These are phyloP conservation scores for Naganishia randhawae DNA, from an alignment of 768 basidiomycete genomes.

Conservation along the genomic window DNA sequence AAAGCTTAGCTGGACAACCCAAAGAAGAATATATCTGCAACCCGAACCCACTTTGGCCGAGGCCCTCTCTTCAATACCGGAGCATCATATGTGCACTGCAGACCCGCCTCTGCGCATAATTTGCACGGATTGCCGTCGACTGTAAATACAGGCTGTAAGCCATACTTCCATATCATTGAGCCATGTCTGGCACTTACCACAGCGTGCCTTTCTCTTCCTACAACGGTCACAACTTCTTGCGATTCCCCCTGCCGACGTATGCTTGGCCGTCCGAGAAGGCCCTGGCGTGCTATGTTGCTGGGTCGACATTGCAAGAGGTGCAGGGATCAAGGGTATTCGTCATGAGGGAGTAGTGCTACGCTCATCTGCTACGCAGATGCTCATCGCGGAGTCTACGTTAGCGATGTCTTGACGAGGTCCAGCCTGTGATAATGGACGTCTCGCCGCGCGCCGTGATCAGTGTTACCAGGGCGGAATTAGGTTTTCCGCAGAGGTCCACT, in stretches of 20 bases:
- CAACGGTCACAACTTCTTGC: conserved; percentile 6
- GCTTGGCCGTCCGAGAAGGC: not conserved
- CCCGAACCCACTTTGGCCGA: conserved; percentile 21
- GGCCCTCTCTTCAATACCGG: conserved; percentile 33
- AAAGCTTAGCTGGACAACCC: not conserved
- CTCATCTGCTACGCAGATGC: too few species aligned
- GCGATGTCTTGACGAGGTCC: too few species aligned
- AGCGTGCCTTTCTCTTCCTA: conserved; percentile 31
- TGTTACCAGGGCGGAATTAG: too few species aligned
- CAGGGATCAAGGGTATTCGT: too few species aligned
- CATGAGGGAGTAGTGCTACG: too few species aligned
- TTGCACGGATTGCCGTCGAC: conserved; percentile 27
- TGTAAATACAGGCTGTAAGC: not conserved
- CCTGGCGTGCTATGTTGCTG: not conserved
- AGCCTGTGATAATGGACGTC: too few species aligned
- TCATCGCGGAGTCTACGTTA: too few species aligned
- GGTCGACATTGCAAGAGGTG: conserved; percentile 21
- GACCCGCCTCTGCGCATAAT: conserved; percentile 27
- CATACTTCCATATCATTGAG: not conserved
- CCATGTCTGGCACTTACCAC: conserved; percentile 17
- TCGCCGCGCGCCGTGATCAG: too few species aligned
- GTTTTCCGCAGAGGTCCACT: too few species aligned
- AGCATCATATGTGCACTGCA: conserved; percentile 31
- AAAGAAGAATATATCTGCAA: not conserved
- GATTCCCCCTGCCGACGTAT: not conserved